Evolutionary conservation across 73 alveolate species (phyloP), one percentile per base, ranked within the genome.

Genomic region (Paramecium bursaria): DNA sequence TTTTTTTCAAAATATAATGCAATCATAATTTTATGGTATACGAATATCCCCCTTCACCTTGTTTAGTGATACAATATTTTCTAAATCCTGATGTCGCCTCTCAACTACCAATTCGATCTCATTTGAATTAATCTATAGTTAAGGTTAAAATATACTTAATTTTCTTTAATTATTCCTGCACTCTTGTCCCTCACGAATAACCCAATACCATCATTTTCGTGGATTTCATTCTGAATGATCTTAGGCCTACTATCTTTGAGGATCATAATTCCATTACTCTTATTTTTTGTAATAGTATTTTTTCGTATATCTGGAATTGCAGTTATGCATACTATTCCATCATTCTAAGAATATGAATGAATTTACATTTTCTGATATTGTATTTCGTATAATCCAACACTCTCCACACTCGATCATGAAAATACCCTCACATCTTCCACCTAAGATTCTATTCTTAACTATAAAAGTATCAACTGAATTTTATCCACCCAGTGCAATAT

Each of bases 401-500:
- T 89, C 93, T 31, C 96, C 96, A 47, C 97, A 75, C 79, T 96
- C 98, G 9, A 96, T 90, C 1, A 91, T 77, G 75, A 96, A 96
- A 27, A 96, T 88, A 11, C 99, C 99, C 74, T 96, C 99, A 74
- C 98, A 87, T 85, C 99, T 91, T 46, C 96, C 90, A 21, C 98
- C 87, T 73, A 90, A 86, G 19, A 96, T 94, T 33, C 87, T 90
- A 87, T 96, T 96, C 54, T 91, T 90, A 13, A 92, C 74, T 15
- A 96, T 95, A 44, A 91, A 90, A 1, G 97, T 89, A 90, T 91
- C 95, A 6, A 90, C 87, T 2, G 98, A 94, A 44, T 91, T 87
- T 29, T 88, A 95, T 14, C 99, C 99, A 15, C 99, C 98, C 61
- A 94, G 91, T 23, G 99, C 99, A 11, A 96, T 90, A 77, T 96